Percentiles rank a stretch among this genome's conserved stretches.
Evolutionary conservation across 495 filamentous ascomycete genomes (phyloP).

Genomic region (Xylona heveae): DNA sequence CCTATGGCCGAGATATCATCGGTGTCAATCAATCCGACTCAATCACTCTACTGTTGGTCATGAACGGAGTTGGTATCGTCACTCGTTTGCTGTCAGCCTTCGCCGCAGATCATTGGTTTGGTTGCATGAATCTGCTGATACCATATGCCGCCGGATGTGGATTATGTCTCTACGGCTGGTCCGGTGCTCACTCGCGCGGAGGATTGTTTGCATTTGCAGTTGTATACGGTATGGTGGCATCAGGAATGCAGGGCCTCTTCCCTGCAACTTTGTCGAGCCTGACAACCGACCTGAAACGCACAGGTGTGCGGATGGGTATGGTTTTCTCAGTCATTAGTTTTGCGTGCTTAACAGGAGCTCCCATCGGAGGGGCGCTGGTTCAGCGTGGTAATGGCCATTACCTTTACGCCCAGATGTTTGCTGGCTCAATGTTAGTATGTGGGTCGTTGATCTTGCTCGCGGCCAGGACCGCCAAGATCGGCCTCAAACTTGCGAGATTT

Average conservation of each 20-base stretch:
- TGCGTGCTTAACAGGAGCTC: conserved; percentile 50
- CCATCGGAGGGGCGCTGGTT: conserved; percentile 46
- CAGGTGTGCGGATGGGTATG: conserved; percentile 59
- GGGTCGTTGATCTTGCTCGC: conserved; percentile 21
- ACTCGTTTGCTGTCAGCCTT: conserved; percentile 46
- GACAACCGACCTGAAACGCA: conserved; percentile 40
- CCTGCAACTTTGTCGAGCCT: conserved; percentile 37
- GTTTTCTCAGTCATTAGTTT: conserved; percentile 54
- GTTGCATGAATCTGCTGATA: conserved; percentile 40
- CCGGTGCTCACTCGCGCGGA: conserved; percentile 24
- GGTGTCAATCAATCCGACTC: conserved; percentile 28
- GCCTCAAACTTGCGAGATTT: too few species aligned
- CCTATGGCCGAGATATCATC: conserved; percentile 34
- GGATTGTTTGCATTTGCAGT: conserved; percentile 38
- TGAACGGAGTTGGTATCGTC: conserved; percentile 46
- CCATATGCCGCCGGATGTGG: conserved; percentile 29
- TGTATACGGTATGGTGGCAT: conserved; percentile 38
- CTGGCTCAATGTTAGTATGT: conserved; percentile 19
- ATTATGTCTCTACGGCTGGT: conserved; percentile 39
- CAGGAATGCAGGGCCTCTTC: conserved; percentile 48
- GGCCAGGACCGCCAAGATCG: conserved; percentile 23
- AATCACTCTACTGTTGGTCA: conserved; percentile 45
- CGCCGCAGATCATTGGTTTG: conserved; percentile 39
- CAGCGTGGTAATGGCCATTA: conserved; percentile 27
- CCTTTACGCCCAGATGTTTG: conserved; percentile 35